A percentile compares a stretch with the other conserved stretches of the same genome.
These are phyloP conservation scores for Geosmithia morbida DNA, from an alignment of 2,329 filamentous ascomycete genomes.

Conservation along the genomic window DNA sequence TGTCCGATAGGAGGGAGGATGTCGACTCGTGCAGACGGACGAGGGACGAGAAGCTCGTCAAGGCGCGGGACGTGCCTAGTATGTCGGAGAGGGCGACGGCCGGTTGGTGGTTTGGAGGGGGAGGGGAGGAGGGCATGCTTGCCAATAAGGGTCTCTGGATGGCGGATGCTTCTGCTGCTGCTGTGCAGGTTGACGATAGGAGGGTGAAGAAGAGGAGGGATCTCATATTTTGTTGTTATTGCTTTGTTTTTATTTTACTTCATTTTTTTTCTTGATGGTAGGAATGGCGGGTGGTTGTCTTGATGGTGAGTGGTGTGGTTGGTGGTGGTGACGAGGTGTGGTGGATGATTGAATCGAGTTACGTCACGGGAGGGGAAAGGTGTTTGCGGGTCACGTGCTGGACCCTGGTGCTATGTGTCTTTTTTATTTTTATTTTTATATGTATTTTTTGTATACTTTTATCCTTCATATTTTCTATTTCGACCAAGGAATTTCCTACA, in stretches of 20 bases:
- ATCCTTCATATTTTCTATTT: not conserved
- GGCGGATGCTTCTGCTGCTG: not conserved
- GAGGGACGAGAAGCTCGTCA: constrained; percentile 76
- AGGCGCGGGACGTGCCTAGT: constrained; percentile 60
- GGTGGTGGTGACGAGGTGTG: not conserved
- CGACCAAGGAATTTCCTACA: too few species aligned
- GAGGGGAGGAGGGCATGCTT: not conserved
- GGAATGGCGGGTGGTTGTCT: not conserved
- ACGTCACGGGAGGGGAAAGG: too few species aligned
- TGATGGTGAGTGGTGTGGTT: not conserved
- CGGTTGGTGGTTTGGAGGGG: constrained; percentile 13
- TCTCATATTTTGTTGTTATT: not conserved
- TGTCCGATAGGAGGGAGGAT: constrained; percentile 52
- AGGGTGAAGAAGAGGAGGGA: not conserved
- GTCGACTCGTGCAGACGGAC: constrained; percentile 62
- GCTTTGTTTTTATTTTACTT: too few species aligned
- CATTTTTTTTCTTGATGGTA: not conserved
- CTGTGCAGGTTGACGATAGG: not conserved
- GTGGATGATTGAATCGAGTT: too few species aligned
- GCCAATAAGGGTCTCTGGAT: not conserved
- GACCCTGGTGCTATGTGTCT: too few species aligned
- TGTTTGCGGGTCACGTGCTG: not conserved
- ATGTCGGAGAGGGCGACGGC: constrained; percentile 69
- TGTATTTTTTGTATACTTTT: not conserved
- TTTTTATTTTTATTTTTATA: not conserved